Percentiles rank a stretch among this genome's conserved stretches.
Evolutionary conservation across 1,139 yeast species (phyloP).

Genomic region (Geotrichum fermentans): DNA sequence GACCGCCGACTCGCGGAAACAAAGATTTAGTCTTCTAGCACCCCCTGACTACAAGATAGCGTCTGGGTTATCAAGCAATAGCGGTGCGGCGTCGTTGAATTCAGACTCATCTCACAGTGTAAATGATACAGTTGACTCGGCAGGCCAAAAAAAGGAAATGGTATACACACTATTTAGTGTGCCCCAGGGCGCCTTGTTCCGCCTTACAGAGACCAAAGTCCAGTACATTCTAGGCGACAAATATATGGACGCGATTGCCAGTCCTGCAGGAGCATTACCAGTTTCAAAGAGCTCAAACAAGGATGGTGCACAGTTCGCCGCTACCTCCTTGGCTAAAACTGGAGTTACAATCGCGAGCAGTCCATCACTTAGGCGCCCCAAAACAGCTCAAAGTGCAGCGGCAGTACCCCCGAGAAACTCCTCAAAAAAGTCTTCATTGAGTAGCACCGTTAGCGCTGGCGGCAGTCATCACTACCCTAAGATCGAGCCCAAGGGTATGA

Average conservation of each 20-base stretch:
- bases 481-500: neutral
- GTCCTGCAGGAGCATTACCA: neutral
- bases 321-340: too few relatives aligned
- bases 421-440: neutral
- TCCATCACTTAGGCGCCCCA: neutral
- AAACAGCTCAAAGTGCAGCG: neutral
- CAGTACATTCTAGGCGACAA: slow-evolving; percentile 18
- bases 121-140: neutral
- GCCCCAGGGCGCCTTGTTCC: slow-evolving; percentile 19
- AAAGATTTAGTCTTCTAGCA: slow-evolving; percentile 18
- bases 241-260: slow-evolving; percentile 7
- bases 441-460: neutral
- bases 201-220: slow-evolving; percentile 18
- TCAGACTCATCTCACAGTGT: too few relatives aligned
- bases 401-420: neutral
- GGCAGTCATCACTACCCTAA: neutral
- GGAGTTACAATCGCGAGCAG: neutral
- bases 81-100: neutral
- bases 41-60: slow-evolving; percentile 13
- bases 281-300: neutral
- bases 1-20: slow-evolving; percentile 11
- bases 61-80: neutral
- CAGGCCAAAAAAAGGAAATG: slow-evolving; percentile 7
- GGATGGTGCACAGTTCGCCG: neutral
- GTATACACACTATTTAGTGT: slow-evolving; percentile 19